These are phyloP conservation scores for Smallanthus sonchifolius DNA, from an alignment of 129 eudicot species.

Conservation along the genomic window DNA sequence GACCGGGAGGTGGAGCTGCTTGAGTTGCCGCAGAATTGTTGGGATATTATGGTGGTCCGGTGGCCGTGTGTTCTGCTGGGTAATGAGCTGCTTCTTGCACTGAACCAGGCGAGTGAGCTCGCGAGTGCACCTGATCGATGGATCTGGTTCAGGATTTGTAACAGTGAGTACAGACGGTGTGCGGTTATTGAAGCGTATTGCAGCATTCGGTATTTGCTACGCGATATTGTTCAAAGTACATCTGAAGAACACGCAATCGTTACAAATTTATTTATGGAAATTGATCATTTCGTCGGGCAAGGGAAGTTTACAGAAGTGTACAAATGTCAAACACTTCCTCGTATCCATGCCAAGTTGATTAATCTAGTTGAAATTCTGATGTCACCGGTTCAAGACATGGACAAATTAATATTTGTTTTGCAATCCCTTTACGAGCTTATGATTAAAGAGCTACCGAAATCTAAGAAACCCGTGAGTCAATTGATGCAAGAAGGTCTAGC, in stretches of 20 bases:
- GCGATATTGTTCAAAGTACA: slow-evolving; percentile 43
- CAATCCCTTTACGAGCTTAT: slow-evolving; percentile 74
- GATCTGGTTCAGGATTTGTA: slow-evolving; percentile 81
- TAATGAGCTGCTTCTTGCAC: slow-evolving; percentile 76
- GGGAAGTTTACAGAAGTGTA: slow-evolving; percentile 56
- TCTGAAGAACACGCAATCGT: slow-evolving; percentile 72
- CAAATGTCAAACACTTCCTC: slow-evolving; percentile 43
- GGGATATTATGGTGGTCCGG: slow-evolving; percentile 86
- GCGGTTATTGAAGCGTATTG: slow-evolving; percentile 87
- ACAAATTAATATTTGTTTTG: slow-evolving; percentile 46
- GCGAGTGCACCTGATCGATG: slow-evolving; percentile 55
- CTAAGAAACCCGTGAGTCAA: slow-evolving; percentile 37
- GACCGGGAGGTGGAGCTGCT: slow-evolving; percentile 69
- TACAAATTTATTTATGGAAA: slow-evolving; percentile 47
- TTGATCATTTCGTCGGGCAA: slow-evolving; percentile 37
- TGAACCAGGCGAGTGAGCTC: slow-evolving; percentile 66
- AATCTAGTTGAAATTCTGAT: slow-evolving; percentile 53
- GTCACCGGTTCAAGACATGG: slow-evolving; percentile 37
- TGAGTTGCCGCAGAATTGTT: slow-evolving; percentile 74
- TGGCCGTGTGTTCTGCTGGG: slow-evolving; percentile 91
- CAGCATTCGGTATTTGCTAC: slow-evolving; percentile 62
- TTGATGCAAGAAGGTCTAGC: slow-evolving; percentile 71
- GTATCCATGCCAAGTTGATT: slow-evolving; percentile 46
- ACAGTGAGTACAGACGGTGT: slow-evolving; percentile 78
- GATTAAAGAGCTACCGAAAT: slow-evolving; percentile 60